A percentile compares a stretch with the other conserved stretches of the same genome.
These are phyloP conservation scores for Suillus subalutaceus DNA, from an alignment of 768 basidiomycete genomes.

Conservation along the genomic window DNA sequence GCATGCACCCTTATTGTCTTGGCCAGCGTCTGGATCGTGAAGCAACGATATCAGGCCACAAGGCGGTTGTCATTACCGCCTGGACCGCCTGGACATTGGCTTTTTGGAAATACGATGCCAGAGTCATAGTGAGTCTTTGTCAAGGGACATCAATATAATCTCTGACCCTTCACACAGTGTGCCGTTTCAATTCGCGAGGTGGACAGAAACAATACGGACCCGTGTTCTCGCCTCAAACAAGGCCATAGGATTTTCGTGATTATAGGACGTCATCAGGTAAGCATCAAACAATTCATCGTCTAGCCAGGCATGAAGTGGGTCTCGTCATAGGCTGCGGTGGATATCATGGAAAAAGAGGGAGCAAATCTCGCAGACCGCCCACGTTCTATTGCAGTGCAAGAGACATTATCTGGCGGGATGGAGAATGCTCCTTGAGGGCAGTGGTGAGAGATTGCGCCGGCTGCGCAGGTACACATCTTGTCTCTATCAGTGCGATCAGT, in stretches of 20 bases:
- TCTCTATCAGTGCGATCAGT: background rate
- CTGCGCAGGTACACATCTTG: conserved; percentile 10
- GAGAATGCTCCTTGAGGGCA: conserved; percentile 29
- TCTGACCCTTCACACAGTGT: background rate
- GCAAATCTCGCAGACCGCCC: conserved; percentile 39
- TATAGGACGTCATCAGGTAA: conserved; percentile 26
- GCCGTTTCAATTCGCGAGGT: conserved; percentile 46
- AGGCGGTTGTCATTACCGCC: no score
- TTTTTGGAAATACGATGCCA: conserved; percentile 20
- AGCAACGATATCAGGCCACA: no score
- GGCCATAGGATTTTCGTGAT: conserved; percentile 33
- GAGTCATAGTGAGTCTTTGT: conserved; percentile 27
- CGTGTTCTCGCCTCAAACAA: conserved; percentile 54
- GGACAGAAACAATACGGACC: conserved; percentile 65
- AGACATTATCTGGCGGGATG: conserved; percentile 38
- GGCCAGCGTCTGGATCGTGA: no score
- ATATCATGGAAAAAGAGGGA: conserved; percentile 45
- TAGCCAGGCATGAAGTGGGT: background rate
- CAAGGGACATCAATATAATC: background rate
- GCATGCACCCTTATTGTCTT: no score
- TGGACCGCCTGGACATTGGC: no score
- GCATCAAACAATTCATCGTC: background rate
- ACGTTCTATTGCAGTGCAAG: conserved; percentile 37
- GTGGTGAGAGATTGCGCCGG: conserved; percentile 34
- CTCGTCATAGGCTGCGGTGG: conserved; percentile 40